Base-by-base conservation (phyloP, 768 basidiomycete genomes). In the Termitomyces sp. region DNA sequence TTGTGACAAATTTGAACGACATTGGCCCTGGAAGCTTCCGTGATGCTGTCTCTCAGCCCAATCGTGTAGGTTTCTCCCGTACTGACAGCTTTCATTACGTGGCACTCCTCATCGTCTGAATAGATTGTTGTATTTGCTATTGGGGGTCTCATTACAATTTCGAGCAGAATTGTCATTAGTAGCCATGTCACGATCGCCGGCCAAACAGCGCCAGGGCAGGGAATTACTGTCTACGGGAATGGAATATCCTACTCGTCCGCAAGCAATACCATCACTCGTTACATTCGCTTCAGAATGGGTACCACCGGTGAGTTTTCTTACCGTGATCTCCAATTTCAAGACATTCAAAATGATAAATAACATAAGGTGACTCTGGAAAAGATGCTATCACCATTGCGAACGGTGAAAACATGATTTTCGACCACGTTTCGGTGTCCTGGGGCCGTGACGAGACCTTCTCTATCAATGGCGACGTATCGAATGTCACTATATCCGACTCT, bases 191-290 rank as follows among this genome's bases (percentile, higher is more conserved):
- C 68, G 2, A 75, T 76, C 20, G 72, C 71, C 39, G 74, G 75
- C 4, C 73, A 76, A 58, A 76, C 74, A n/a, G 74, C 75, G 20
- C 75, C 75, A 28, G 75, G 75, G 16, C 73, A 74, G 65, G 75
- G 74, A n/a, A 76, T 76, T 32, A 76, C 74, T 22, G 70, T 75
- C 46, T 74, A 73, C 57, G 74, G 74, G 11, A 75, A 76, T 53
- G 74, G 73, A 33, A 57, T 73, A 46, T 72, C 71, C 13, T 74
- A 74, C 46, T 76, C 74, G 6, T 62, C 57, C 8, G 72, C 74
- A 13, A 55, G 65, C 52, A 70, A 76, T 59, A 73, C 65, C 35
- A 66, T 66, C 22, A 66, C 65, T 20, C 62, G 62, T 22, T 66
- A 66, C 38, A 66, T 66, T 53, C 65, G 65, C 48, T 66, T 58